A percentile compares a stretch with the other conserved stretches of the same genome.
Evolutionary conservation across 257 asterid genomes (phyloP).

Genomic region (Plantago elongata): DNA sequence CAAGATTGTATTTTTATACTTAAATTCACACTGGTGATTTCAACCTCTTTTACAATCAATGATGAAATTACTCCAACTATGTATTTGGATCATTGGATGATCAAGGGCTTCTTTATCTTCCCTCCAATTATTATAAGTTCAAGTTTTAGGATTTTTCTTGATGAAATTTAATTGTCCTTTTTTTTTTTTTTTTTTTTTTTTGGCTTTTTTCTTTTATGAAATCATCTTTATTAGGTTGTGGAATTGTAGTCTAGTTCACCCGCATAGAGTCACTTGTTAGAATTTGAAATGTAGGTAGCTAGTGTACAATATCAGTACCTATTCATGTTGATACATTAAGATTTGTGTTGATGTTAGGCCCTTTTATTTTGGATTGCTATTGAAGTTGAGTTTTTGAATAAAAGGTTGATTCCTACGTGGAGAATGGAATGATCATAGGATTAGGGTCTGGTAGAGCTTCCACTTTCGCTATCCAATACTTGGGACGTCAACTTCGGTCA

Average conservation of each 20-base stretch:
- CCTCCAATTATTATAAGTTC: neutral
- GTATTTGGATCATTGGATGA: too few species aligned
- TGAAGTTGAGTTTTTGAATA: slow-evolving; percentile 15
- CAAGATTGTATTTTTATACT: too few species aligned
- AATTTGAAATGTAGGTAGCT: too few species aligned
- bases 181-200: neutral
- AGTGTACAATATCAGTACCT: neutral
- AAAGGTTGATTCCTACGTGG: slow-evolving; percentile 69
- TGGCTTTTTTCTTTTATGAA: too few species aligned
- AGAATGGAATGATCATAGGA: slow-evolving; percentile 72
- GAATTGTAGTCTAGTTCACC: too few species aligned
- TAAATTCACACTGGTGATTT: too few species aligned
- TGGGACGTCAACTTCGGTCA: slow-evolving; percentile 61
- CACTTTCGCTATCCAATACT: slow-evolving; percentile 54
- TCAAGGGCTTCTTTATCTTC: too few species aligned
- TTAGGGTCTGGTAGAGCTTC: slow-evolving; percentile 75
- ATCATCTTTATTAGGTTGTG: too few species aligned
- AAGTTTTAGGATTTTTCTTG: neutral
- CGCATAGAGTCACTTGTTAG: too few species aligned
- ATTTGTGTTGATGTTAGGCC: neutral
- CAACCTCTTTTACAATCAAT: too few species aligned
- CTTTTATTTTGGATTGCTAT: neutral
- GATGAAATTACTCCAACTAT: too few species aligned
- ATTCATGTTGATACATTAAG: neutral
- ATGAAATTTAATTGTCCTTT: neutral